Evolutionary conservation across 192 early-diverging fungal genomes (phyloP), one percentile per base, ranked within the genome.

Genomic region (Coemansia sp.): DNA sequence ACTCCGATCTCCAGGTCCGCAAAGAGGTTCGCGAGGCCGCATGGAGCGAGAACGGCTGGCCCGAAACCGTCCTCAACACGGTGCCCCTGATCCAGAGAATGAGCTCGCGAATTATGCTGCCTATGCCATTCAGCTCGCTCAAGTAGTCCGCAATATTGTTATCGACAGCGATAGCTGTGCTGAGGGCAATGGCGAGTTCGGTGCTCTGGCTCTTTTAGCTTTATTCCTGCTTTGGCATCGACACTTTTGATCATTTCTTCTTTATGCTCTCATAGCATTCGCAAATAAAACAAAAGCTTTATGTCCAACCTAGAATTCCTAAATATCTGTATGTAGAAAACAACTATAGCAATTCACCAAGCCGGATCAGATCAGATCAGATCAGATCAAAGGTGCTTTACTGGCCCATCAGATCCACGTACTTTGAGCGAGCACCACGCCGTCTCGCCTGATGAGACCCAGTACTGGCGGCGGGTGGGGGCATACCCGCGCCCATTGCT

Each of bases 31-130:
- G 95, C 56, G 95, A 97, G 75, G 82, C 88, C 55, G 92, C 93
- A 11, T 97, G 95, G 95, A 82, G 93, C 68, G 89, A 93, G 25
- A 89, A 97, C 55, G 95, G 92, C 53, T 97, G 95, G 95, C 85
- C 91, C 20, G 88, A 93, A 53, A 94, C 95, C 1, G 93, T 95
- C 2, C 84, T 87, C 51, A 93, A 95, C 66, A 97, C 93, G 24
- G 93, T 93, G 0, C 87, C 87, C 10, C 75, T 94, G 46, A 87
- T 93, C 55, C 83, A 93, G 25, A 81, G 58, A 18, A 95, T 95
- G 93, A 83, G 93, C 64, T 85, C 90, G 46, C 78, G 82, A 34
- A 92, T 95, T 55, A 79, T 95, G 67, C 71, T 83, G 10, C 91
- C 93, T 32, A 75, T 91, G 64, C 57, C 81, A 6, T 93, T 89